These are phyloP conservation scores for Botrytis elliptica DNA, from an alignment of 2,329 filamentous ascomycete genomes.

Conservation along the genomic window DNA sequence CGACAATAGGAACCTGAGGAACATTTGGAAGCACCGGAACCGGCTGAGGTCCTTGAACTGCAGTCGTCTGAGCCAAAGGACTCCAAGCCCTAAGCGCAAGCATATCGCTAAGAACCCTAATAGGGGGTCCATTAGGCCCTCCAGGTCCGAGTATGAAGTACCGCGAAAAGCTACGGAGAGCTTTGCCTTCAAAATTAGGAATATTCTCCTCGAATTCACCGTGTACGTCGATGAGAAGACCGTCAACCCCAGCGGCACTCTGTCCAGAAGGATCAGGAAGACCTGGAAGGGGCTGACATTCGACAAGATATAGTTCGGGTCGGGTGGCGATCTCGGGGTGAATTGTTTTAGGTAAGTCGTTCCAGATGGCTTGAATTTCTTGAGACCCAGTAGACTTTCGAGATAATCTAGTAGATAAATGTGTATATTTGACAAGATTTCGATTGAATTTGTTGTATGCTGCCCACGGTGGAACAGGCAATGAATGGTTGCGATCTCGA, in stretches of 20 bases:
- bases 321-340: conserved; percentile 71
- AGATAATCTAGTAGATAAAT: conserved; percentile 58
- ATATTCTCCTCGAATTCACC: conserved; percentile 80
- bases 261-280: conserved; percentile 68
- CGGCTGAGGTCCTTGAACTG: conserved; percentile 7
- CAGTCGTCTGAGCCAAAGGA: conserved; percentile 43
- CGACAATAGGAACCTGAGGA: conserved; percentile 1
- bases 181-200: conserved; percentile 51
- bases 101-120: conserved; percentile 79
- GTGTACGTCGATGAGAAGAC: conserved; percentile 75
- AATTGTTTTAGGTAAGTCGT: conserved; percentile 65
- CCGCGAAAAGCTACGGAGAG: conserved; percentile 77
- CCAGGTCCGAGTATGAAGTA: conserved; percentile 78
- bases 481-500: conserved; percentile 45
- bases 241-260: conserved; percentile 66
- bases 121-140: conserved; percentile 52
- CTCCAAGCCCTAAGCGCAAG: conserved; percentile 68
- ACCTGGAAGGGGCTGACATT: conserved; percentile 72
- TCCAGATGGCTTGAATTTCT: conserved; percentile 68
- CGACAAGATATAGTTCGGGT: conserved; percentile 74
- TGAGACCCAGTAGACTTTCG: conserved; percentile 65
- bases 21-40: conserved; percentile 25
- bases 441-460: conserved; percentile 75
- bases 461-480: conserved; percentile 61
- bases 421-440: conserved; percentile 70